phyloP scores from a whole-genome alignment of 2,329 filamentous ascomycete genomes.

The Colletotrichum theobromicola region DNA sequence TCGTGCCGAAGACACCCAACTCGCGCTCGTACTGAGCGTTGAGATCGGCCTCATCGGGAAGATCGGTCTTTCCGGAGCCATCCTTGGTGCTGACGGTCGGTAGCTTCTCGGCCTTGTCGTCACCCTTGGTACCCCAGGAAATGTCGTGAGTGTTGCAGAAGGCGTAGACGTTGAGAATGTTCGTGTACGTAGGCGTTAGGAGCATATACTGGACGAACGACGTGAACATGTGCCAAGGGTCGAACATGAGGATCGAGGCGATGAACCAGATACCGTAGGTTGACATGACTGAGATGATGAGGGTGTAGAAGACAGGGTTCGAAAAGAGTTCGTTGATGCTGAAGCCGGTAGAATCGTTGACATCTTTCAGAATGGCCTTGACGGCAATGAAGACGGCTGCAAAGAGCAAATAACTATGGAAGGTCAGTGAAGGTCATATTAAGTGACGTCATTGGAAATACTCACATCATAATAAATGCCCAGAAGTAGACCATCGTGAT shows the following conservation, averaged over 20 bases:
- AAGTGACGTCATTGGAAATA: slow-evolving; percentile 20
- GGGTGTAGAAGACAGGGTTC: slow-evolving; percentile 88
- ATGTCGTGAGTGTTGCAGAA: slow-evolving; percentile 99
- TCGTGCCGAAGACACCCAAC: slow-evolving; percentile 73
- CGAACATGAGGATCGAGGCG: slow-evolving; percentile 91
- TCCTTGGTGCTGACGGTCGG: slow-evolving; percentile 89
- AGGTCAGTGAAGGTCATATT: slow-evolving; percentile 25
- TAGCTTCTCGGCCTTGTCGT: slow-evolving; percentile 92
- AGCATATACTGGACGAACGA: slow-evolving; percentile 93
- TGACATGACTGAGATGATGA: slow-evolving; percentile 90
- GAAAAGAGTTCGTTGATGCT: slow-evolving; percentile 76
- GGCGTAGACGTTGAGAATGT: slow-evolving; percentile 97
- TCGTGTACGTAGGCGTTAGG: slow-evolving; percentile 95
- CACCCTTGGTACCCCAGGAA: slow-evolving; percentile 97
- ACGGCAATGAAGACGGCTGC: slow-evolving; percentile 95
- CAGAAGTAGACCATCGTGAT: slow-evolving; percentile 99
- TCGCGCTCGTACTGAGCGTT: slow-evolving; percentile 95
- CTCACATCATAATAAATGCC: slow-evolving; percentile 90
- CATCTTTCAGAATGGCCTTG: slow-evolving; percentile 77
- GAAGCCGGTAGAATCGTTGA: slow-evolving; percentile 67
- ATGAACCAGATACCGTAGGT: slow-evolving; percentile 95
- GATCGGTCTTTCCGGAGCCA: slow-evolving; percentile 88
- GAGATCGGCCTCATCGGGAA: slow-evolving; percentile 92
- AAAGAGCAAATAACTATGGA: slow-evolving; percentile 81
- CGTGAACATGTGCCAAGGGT: slow-evolving; percentile 99